Evolutionary conservation across 176 grass and related monocot species (phyloP), one percentile per base, ranked within the genome.

Genomic region (Coix lacrymajobi): DNA sequence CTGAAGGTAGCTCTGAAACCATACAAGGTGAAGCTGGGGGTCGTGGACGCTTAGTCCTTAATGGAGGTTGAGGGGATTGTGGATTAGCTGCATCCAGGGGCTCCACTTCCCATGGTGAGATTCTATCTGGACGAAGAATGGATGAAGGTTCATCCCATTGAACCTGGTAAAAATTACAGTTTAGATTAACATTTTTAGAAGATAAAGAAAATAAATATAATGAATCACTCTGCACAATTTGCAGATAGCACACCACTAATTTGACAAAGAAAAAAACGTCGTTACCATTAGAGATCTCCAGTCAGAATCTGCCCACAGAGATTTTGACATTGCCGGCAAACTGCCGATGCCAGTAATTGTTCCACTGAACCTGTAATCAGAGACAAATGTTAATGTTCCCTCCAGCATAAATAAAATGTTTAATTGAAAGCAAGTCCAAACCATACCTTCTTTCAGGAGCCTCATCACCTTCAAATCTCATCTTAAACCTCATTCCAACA

Each of bases 401-500:
- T 28, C n/a, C 10, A 38, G 22, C 28, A 54, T 49, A 36, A 69
- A 69, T 54, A 37, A 71, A 64, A 82, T 51, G 29, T 33, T 82
- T 46, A 6, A 19, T 49, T 20, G 56, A 84, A 80, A 81, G 22
- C 25, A 83, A 79, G 33, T 46, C 7, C 22, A 85, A 71, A 71
- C 45, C 37, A 40, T 83, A 95, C 96, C 90, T 98, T 93, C 83
- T 90, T 84, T 95, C 96, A 80, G 91, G 93, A 73, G 91, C 62
- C 72, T 98, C 96, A 43, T 95, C 93, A 3, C 96, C 96, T 88
- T 98, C 96, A 93, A 98, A 98, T 86, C 69, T 91, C 96, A 98
- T 98, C 79, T 84, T 90, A 76, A 98, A 98, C 65, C 96, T 93
- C 96, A 92, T 93, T 34, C 96, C 96, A 86, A 95, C 85, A 28